A percentile compares a stretch with the other conserved stretches of the same genome.
Conservation (phyloP, 768 basidiomycete species). For the Rickenella mellea region DNA sequence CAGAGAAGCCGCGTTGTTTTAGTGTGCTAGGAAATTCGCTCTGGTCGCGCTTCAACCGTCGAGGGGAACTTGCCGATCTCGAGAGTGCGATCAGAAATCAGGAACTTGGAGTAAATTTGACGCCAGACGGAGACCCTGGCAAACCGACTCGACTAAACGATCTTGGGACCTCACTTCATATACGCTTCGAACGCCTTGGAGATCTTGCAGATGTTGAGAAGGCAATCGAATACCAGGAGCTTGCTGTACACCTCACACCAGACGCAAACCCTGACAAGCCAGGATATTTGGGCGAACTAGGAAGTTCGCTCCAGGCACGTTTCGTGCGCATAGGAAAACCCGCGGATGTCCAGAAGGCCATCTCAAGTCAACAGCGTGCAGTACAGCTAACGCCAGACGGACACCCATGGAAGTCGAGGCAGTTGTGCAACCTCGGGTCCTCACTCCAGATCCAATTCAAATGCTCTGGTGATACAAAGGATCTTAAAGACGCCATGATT, state of each 20-base stretch:
- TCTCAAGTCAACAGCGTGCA: constrained; percentile 10
- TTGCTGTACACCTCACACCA: constrained; percentile 4
- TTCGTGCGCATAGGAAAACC: constrained; percentile 15
- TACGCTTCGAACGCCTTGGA: not conserved
- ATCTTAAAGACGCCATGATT: constrained; percentile 16
- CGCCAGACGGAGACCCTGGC: not conserved
- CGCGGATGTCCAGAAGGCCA: constrained; percentile 17
- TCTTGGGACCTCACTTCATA: not conserved
- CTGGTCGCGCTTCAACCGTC: constrained; percentile 3
- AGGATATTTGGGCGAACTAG: not conserved
- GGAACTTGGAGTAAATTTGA: not conserved
- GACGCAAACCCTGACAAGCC: constrained; percentile 1
- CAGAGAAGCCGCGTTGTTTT: constrained; percentile 4
- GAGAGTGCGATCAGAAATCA: not conserved
- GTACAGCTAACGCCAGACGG: constrained; percentile 15
- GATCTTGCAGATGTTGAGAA: not conserved
- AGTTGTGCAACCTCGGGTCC: constrained; percentile 12
- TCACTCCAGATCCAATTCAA: constrained; percentile 14
- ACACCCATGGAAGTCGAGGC: constrained; percentile 9
- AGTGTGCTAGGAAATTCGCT: constrained; percentile 4
- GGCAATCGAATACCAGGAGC: not conserved
- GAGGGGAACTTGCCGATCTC: not conserved
- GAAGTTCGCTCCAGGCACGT: constrained; percentile 3
- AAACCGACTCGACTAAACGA: not conserved
- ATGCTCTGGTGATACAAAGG: constrained; percentile 10